Evolutionary conservation across 768 basidiomycete genomes (phyloP).

Genomic region (Lentinula guzmanii): DNA sequence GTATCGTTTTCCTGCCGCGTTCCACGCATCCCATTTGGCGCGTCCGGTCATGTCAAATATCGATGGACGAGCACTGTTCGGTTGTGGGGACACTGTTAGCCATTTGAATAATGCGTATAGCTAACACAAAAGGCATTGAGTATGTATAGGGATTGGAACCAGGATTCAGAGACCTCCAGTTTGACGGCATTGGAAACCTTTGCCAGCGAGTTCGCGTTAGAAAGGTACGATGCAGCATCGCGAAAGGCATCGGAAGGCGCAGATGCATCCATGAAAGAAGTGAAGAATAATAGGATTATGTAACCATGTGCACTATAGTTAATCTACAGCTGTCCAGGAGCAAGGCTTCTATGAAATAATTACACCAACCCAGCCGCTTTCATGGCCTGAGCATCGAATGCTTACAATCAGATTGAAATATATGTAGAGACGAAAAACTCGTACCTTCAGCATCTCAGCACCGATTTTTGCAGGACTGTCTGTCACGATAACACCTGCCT

Average conservation of each 20-base stretch:
- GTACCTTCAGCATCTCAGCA: slow-evolving; percentile 78
- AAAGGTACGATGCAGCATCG: slow-evolving; percentile 60
- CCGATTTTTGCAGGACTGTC: slow-evolving; percentile 97
- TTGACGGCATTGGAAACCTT: slow-evolving; percentile 58
- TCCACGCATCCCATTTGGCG: slow-evolving; percentile 90
- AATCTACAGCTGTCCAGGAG: neutral
- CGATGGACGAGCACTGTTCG: slow-evolving; percentile 57
- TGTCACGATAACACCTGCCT: slow-evolving; percentile 89
- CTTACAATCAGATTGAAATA: neutral
- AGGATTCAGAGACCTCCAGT: slow-evolving; percentile 55
- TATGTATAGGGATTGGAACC: slow-evolving; percentile 7
- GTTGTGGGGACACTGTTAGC: slow-evolving; percentile 52
- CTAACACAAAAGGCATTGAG: slow-evolving; percentile 36
- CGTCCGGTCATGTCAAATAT: slow-evolving; percentile 75
- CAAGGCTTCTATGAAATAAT: slow-evolving; percentile 11
- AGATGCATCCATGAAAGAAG: neutral
- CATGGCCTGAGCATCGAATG: slow-evolving; percentile 53
- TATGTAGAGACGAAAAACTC: neutral
- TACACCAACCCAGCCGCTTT: slow-evolving; percentile 66
- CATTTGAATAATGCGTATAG: slow-evolving; percentile 84
- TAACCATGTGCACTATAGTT: slow-evolving; percentile 1
- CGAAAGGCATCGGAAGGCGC: slow-evolving; percentile 35
- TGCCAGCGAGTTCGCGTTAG: slow-evolving; percentile 45
- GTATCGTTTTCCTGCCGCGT: slow-evolving; percentile 41
- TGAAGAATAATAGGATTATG: slow-evolving; percentile 2